Conservation (phyloP, 1,284 basidiomycete species). For the Ustilago esculenta region DNA sequence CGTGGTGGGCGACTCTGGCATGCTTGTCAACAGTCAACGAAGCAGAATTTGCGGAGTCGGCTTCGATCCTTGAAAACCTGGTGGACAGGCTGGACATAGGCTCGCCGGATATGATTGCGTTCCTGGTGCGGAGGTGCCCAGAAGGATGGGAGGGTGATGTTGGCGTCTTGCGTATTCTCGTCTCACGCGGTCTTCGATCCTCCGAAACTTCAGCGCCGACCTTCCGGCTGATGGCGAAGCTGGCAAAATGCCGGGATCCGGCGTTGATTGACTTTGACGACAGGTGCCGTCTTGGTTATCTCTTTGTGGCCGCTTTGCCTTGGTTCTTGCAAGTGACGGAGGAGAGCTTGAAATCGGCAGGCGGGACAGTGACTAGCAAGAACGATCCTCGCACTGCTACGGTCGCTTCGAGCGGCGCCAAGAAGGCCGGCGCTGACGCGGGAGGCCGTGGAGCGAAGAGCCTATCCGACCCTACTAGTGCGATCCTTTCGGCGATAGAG, state of each 20-base stretch:
- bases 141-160: constrained; percentile 76
- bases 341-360: constrained; percentile 38
- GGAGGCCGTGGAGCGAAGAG: neutral
- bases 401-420: constrained; percentile 6
- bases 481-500: constrained; percentile 71
- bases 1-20: constrained; percentile 87
- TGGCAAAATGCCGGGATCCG: constrained; percentile 75
- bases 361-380: constrained; percentile 25
- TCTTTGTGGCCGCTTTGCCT: constrained; percentile 85
- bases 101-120: constrained; percentile 74
- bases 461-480: neutral
- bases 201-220: constrained; percentile 77
- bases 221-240: constrained; percentile 76
- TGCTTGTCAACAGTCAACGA: constrained; percentile 85
- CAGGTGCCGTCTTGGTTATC: constrained; percentile 75
- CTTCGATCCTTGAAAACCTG: constrained; percentile 77
- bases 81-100: constrained; percentile 80
- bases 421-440: constrained; percentile 10
- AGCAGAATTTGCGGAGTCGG: constrained; percentile 78
- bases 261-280: constrained; percentile 79
- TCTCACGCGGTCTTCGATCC: constrained; percentile 84
- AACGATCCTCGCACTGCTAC: constrained; percentile 27
- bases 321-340: constrained; percentile 87
- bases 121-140: constrained; percentile 77
- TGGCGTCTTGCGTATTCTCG: constrained; percentile 77